phyloP scores from a whole-genome alignment of 352 stramenopile genomes.

The Labyrinthula sp. region DNA sequence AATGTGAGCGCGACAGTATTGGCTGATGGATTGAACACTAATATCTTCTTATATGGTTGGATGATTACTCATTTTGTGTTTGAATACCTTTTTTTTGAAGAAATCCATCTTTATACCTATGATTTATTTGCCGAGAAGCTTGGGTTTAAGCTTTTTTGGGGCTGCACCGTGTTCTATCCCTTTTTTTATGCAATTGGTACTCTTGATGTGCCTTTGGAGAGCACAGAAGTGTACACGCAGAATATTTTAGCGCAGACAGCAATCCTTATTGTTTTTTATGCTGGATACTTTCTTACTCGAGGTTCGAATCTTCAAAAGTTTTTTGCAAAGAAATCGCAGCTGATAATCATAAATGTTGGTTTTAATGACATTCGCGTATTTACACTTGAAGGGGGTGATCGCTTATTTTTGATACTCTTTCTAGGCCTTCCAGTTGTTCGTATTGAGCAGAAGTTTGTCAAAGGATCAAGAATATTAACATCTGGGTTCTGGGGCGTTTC shows the following conservation, averaged over 20 bases:
- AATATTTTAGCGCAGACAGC: neutral
- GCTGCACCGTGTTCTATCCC: constrained; percentile 25
- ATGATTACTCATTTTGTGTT: constrained; percentile 29
- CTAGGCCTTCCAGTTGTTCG: too few species aligned
- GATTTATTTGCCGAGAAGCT: constrained; percentile 27
- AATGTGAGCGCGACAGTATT: constrained; percentile 7
- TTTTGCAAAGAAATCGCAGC: constrained; percentile 12
- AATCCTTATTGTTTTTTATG: constrained; percentile 13
- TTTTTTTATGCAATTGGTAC: constrained; percentile 26
- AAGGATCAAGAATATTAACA: constrained; percentile 2
- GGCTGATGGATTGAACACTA: too few species aligned
- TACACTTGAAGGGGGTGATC: too few species aligned
- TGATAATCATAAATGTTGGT: too few species aligned
- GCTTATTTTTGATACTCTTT: too few species aligned
- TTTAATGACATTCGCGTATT: too few species aligned
- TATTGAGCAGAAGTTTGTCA: neutral
- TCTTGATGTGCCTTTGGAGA: too few species aligned
- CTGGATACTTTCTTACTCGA: constrained; percentile 23
- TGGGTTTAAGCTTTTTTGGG: constrained; percentile 29
- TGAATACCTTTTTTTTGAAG: constrained; percentile 24
- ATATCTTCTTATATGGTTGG: too few species aligned
- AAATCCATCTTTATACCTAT: constrained; percentile 29
- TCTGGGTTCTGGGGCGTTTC: constrained; percentile 28
- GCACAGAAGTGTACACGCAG: too few species aligned
- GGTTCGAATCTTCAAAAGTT: constrained; percentile 30